phyloP scores from a whole-genome alignment of 2,329 filamentous ascomycete genomes.

The Coniochaeta prunicola region DNA sequence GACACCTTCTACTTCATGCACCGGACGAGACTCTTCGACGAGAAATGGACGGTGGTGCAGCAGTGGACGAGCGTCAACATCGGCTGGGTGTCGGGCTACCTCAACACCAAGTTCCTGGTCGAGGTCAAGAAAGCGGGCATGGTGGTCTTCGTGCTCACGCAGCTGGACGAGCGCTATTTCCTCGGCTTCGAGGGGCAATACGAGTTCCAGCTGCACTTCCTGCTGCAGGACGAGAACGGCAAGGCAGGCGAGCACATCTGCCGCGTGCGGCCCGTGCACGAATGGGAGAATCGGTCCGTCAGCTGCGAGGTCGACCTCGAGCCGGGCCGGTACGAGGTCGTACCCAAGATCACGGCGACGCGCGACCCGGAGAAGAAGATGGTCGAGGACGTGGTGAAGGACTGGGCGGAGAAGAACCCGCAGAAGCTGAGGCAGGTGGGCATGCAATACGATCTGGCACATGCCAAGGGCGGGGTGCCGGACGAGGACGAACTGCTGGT shows the following conservation, averaged over 20 bases:
- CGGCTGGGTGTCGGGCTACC: constrained; percentile 54
- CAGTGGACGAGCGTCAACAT: constrained; percentile 57
- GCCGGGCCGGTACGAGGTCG: constrained; percentile 49
- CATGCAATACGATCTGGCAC: constrained; percentile 51
- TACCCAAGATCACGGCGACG: constrained; percentile 46
- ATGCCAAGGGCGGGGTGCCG: constrained; percentile 49
- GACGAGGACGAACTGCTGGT: constrained; percentile 36
- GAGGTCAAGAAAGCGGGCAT: constrained; percentile 47
- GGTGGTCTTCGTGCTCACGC: constrained; percentile 53
- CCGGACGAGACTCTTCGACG: constrained; percentile 54
- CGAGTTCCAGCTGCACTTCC: constrained; percentile 29
- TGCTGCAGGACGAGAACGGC: constrained; percentile 26
- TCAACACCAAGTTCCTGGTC: constrained; percentile 53
- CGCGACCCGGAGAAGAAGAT: constrained; percentile 34
- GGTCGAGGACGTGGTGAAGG: constrained; percentile 50
- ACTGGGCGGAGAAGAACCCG: constrained; percentile 41
- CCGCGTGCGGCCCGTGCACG: constrained; percentile 49
- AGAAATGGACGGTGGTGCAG: constrained; percentile 49
- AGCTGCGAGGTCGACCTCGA: constrained; percentile 49
- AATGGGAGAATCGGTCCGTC: constrained; percentile 50
- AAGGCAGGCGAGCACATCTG: constrained; percentile 45
- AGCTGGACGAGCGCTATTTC: constrained; percentile 57
- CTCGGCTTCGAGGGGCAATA: constrained; percentile 55
- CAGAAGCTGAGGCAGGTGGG: constrained; percentile 53
- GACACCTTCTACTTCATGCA: constrained; percentile 56